A percentile compares a stretch with the other conserved stretches of the same genome.
Evolutionary conservation across 306 rosid species (phyloP).

Genomic region (Dalbergia oliveri): DNA sequence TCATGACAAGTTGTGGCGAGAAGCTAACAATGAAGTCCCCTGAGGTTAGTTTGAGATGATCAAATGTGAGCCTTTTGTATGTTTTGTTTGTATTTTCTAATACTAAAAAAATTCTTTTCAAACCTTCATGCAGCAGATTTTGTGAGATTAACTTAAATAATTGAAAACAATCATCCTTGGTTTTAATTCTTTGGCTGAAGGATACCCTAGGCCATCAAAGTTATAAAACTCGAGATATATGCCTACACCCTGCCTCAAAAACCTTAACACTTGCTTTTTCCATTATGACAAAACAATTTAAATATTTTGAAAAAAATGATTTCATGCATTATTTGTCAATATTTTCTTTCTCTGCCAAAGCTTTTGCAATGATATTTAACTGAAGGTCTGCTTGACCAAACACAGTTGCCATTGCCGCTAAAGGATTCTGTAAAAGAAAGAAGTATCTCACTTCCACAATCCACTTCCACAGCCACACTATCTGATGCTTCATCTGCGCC

Average conservation of each 20-base stretch:
- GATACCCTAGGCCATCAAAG: neutral
- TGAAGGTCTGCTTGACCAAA: slow-evolving; percentile 16
- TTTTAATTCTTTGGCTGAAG: neutral
- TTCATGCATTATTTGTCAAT: slow-evolving; percentile 8
- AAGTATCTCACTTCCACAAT: slow-evolving; percentile 41
- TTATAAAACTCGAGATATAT: neutral
- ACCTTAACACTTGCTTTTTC: slow-evolving; percentile 14
- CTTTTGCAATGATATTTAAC: slow-evolving; percentile 22
- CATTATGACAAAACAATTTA: neutral
- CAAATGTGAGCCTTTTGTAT: slow-evolving; percentile 18
- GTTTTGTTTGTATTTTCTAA: slow-evolving; percentile 1
- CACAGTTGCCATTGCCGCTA: slow-evolving; percentile 51
- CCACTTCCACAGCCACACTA: slow-evolving; percentile 45
- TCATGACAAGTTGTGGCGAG: slow-evolving; percentile 67
- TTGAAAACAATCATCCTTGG: slow-evolving; percentile 12
- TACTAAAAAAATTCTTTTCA: neutral
- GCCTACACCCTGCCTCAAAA: too few species aligned
- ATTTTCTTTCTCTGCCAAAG: slow-evolving; percentile 16
- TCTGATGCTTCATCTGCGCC: slow-evolving; percentile 51
- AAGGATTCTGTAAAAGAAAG: slow-evolving; percentile 56
- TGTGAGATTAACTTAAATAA: slow-evolving; percentile 6
- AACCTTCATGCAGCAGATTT: slow-evolving; percentile 2
- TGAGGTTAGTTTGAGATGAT: slow-evolving; percentile 66
- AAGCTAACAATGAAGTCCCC: slow-evolving; percentile 57
- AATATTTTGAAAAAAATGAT: neutral